These are phyloP conservation scores for Chalciporus chontae DNA, from an alignment of 768 basidiomycete species.

Conservation along the genomic window DNA sequence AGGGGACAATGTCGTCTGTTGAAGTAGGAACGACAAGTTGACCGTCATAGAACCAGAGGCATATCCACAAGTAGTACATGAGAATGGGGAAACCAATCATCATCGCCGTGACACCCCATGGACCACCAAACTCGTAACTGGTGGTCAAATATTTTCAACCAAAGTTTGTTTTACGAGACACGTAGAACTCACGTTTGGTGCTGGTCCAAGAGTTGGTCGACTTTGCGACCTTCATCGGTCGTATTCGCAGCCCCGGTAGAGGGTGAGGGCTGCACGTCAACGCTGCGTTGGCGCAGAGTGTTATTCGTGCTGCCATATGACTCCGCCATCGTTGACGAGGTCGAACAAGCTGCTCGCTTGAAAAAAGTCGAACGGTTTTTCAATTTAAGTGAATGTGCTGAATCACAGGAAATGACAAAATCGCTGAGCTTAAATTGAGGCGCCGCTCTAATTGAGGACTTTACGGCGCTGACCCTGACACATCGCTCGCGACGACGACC, in stretches of 20 bases:
- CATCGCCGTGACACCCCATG: slow-evolving; percentile 85
- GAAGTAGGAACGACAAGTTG: slow-evolving; percentile 68
- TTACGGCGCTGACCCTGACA: slow-evolving; percentile 6
- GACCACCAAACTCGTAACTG: slow-evolving; percentile 97
- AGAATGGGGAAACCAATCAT: slow-evolving; percentile 92
- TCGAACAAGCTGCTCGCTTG: slow-evolving; percentile 1
- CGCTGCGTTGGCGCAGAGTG: slow-evolving; percentile 31
- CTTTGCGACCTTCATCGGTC: slow-evolving; percentile 69
- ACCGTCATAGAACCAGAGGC: slow-evolving; percentile 94
- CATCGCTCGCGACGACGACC: slow-evolving; percentile 18
- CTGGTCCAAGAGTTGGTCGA: slow-evolving; percentile 69
- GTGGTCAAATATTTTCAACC: slow-evolving; percentile 2
- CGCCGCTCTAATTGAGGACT: slow-evolving; percentile 19
- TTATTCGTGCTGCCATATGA: slow-evolving; percentile 23
- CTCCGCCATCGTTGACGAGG: slow-evolving; percentile 23
- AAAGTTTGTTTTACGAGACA: background rate
- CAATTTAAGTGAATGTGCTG: slow-evolving; percentile 10
- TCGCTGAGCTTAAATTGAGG: slow-evolving; percentile 15
- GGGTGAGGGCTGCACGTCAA: slow-evolving; percentile 1
- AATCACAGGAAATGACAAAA: slow-evolving; percentile 9
- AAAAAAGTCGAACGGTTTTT: slow-evolving; percentile 16
- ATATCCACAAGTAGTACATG: slow-evolving; percentile 99
- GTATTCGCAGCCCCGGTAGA: slow-evolving; percentile 26
- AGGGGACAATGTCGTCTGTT: slow-evolving; percentile 68
- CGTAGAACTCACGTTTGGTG: slow-evolving; percentile 50